phyloP scores from a whole-genome alignment of 768 basidiomycete species.

The Russula dissimulans region DNA sequence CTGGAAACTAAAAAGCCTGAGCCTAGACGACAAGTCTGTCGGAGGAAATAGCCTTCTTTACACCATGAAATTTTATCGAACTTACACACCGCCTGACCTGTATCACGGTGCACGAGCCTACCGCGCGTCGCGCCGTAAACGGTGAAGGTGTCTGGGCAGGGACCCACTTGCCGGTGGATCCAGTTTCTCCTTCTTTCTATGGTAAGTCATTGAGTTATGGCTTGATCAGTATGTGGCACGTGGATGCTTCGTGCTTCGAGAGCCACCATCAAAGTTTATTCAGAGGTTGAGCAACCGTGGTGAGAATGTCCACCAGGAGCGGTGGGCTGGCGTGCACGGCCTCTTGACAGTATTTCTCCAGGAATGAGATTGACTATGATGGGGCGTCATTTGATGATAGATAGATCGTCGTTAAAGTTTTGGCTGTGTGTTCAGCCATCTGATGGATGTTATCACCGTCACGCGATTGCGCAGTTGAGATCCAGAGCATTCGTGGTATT shows the following conservation, averaged over 20 bases:
- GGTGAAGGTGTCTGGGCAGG: no score
- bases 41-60: background rate
- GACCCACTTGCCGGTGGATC: background rate
- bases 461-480: no score
- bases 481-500: no score
- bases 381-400: background rate
- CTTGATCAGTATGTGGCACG: background rate
- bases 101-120: no score
- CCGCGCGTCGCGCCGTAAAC: no score
- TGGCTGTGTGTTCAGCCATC: no score
- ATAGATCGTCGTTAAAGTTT: background rate
- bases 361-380: no score
- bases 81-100: background rate
- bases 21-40: background rate
- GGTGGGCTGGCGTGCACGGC: background rate
- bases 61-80: background rate
- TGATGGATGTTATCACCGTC: background rate
- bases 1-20: background rate
- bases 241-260: background rate
- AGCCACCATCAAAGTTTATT: constrained; percentile 1
- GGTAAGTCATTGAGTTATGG: background rate
- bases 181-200: background rate
- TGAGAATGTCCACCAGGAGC: background rate
- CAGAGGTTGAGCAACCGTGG: background rate
- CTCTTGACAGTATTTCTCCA: no score